phyloP scores from a whole-genome alignment of 768 basidiomycete genomes.

The Gymnopilus dilepis region DNA sequence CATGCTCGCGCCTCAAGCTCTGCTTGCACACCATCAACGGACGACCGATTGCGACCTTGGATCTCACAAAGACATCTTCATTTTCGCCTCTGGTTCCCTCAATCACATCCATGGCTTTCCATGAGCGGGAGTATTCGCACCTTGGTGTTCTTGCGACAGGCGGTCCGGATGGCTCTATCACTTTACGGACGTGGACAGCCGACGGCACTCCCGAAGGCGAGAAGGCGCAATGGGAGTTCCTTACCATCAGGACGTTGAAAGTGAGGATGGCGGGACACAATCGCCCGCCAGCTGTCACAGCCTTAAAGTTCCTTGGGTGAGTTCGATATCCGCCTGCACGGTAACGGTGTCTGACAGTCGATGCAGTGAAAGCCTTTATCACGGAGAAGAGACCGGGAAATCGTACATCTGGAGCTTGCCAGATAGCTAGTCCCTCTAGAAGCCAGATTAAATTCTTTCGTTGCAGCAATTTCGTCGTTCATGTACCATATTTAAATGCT shows the following conservation, averaged over 20 bases:
- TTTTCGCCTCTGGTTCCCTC: constrained; percentile 51
- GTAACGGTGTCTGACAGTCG: not conserved
- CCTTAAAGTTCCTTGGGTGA: constrained; percentile 85
- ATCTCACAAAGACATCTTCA: constrained; percentile 53
- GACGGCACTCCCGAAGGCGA: constrained; percentile 72
- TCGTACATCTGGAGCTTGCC: constrained; percentile 63
- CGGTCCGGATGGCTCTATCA: constrained; percentile 74
- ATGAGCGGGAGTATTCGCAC: constrained; percentile 85
- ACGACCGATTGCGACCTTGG: constrained; percentile 72
- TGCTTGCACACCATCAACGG: constrained; percentile 90
- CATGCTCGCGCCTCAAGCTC: constrained; percentile 73
- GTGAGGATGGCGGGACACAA: constrained; percentile 49
- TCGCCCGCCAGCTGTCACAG: constrained; percentile 64
- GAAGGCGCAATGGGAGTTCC: constrained; percentile 77
- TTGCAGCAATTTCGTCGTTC: constrained; percentile 1
- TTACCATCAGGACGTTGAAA: constrained; percentile 70
- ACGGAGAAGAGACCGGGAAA: constrained; percentile 69
- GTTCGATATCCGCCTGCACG: constrained; percentile 16
- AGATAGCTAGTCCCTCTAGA: constrained; percentile 37
- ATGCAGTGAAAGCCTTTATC: constrained; percentile 60
- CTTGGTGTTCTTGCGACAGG: constrained; percentile 84
- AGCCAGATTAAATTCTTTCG: not conserved
- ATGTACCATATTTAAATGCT: constrained; percentile 9
- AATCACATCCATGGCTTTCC: constrained; percentile 83
- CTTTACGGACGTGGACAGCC: constrained; percentile 84